Evolutionary conservation across 2,329 filamentous ascomycete species (phyloP).

Genomic region (Botrytis tulipae): DNA sequence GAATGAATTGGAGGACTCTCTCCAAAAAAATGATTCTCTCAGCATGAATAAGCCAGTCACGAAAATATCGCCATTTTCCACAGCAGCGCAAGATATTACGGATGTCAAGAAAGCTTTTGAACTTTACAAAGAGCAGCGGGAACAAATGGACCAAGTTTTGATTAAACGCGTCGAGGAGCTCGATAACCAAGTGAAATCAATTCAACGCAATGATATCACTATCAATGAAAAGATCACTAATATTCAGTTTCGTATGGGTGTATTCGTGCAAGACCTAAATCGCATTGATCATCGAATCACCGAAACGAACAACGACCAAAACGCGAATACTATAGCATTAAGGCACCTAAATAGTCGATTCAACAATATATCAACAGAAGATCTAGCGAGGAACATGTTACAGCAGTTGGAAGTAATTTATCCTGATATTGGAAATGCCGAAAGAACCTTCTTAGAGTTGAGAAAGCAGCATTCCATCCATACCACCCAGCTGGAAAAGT

Average conservation of each 20-base stretch:
- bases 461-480: neutral
- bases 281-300: neutral
- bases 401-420: slow-evolving; percentile 14
- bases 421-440: slow-evolving; percentile 9
- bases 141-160: neutral
- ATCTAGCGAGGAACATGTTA: slow-evolving; percentile 17
- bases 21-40: neutral
- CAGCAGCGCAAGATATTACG: neutral
- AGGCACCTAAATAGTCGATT: slow-evolving; percentile 12
- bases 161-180: neutral
- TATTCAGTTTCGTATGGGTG: neutral
- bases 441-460: neutral
- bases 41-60: neutral
- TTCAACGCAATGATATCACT: too few species aligned
- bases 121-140: neutral
- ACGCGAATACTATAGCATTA: slow-evolving; percentile 4
- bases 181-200: neutral
- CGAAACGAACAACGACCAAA: neutral
- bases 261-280: neutral
- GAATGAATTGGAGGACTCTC: neutral
- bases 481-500: neutral
- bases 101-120: slow-evolving; percentile 12
- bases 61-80: slow-evolving; percentile 5
- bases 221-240: neutral
- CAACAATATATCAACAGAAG: neutral